Evolutionary conservation across 345 rosid genomes (phyloP).

Genomic region (Brassica carinata): DNA sequence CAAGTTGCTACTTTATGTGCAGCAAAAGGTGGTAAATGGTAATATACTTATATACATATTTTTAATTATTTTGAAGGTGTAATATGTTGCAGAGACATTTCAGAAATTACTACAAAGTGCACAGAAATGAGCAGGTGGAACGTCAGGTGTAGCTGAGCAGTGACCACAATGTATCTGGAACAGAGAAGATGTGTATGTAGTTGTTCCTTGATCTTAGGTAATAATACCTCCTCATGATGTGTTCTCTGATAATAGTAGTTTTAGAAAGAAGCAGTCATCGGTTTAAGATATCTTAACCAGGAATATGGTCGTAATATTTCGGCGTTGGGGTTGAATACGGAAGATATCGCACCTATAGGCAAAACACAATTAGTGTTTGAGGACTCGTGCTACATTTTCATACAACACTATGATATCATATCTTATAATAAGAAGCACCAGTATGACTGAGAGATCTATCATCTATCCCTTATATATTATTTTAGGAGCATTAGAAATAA

Average conservation of each 20-base stretch:
- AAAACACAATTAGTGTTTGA: constrained; percentile 50
- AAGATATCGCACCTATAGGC: constrained; percentile 78
- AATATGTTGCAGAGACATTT: constrained; percentile 55
- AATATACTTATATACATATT: no score
- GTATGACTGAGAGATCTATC: no score
- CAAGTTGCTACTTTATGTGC: no score
- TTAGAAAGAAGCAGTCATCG: background rate
- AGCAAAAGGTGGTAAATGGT: no score
- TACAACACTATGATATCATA: background rate
- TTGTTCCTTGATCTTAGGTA: constrained; percentile 94
- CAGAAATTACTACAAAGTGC: constrained; percentile 87
- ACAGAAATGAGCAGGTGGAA: constrained; percentile 75
- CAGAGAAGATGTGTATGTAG: constrained; percentile 93
- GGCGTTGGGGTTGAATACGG: constrained; percentile 68
- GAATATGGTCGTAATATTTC: constrained; percentile 82
- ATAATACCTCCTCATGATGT: background rate
- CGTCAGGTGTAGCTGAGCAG: constrained; percentile 55
- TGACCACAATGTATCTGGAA: constrained; percentile 70
- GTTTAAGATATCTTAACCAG: constrained; percentile 35
- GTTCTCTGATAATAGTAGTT: background rate
- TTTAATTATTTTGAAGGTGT: no score
- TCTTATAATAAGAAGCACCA: no score
- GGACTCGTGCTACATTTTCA: background rate
- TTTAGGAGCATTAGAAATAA: no score
- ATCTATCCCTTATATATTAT: no score